phyloP scores from a whole-genome alignment of 192 early-diverging fungal species.

The Umbelopsis sp. region DNA sequence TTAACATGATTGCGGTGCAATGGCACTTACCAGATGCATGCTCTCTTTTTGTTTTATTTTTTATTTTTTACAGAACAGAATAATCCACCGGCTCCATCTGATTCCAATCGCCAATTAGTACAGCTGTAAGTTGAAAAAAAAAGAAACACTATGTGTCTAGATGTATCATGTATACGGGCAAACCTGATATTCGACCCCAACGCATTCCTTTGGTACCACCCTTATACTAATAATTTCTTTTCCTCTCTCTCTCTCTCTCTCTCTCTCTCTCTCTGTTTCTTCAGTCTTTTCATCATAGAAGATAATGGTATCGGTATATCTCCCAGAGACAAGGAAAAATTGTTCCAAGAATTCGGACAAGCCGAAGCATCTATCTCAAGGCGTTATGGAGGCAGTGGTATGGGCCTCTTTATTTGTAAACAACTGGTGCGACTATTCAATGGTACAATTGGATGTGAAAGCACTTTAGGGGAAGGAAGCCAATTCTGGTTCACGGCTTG shows the following conservation, averaged over 20 bases:
- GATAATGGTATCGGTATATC: slow-evolving; percentile 56
- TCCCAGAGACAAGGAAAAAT: slow-evolving; percentile 37
- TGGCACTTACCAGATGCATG: not conserved
- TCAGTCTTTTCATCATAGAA: slow-evolving; percentile 35
- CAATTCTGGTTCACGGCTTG: slow-evolving; percentile 41
- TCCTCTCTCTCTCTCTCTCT: too few relatives aligned
- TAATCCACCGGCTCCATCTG: not conserved
- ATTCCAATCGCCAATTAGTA: not conserved
- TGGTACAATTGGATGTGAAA: slow-evolving; percentile 44
- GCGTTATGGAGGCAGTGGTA: slow-evolving; percentile 61
- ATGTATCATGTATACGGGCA: too few relatives aligned
- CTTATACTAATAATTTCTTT: too few relatives aligned
- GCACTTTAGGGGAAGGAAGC: slow-evolving; percentile 38
- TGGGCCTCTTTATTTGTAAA: slow-evolving; percentile 58
- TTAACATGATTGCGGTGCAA: not conserved
- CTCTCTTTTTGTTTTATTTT: not conserved
- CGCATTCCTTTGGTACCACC: too few relatives aligned
- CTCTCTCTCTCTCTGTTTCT: too few relatives aligned
- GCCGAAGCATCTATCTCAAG: slow-evolving; percentile 57
- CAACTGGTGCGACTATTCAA: slow-evolving; percentile 58
- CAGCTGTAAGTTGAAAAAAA: slow-evolving; percentile 15
- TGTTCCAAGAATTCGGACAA: slow-evolving; percentile 61
- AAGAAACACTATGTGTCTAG: too few relatives aligned
- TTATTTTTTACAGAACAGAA: not conserved
- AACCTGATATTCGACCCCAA: too few relatives aligned